A percentile compares a stretch with the other conserved stretches of the same genome.
phyloP scores from a whole-genome alignment of 139 green algal genomes.

The Coccomyxa sp. region DNA sequence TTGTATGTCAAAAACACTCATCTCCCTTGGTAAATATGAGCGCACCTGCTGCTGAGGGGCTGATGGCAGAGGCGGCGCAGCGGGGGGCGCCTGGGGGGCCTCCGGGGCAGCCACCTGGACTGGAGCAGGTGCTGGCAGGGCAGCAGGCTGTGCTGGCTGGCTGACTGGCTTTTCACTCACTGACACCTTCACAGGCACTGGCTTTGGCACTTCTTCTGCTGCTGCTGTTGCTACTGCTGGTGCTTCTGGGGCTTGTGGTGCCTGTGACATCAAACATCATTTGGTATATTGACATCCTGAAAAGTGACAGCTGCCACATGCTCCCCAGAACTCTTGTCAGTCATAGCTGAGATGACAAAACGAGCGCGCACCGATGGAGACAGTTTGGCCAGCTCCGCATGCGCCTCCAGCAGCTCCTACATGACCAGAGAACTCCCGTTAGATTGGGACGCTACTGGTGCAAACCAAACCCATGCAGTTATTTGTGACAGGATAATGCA shows the following conservation, averaged over 20 bases:
- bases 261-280: not conserved
- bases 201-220: not conserved
- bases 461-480: not conserved
- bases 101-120: not conserved
- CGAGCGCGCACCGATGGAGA: conserved; percentile 8
- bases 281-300: not conserved
- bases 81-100: not conserved
- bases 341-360: too few relatives aligned
- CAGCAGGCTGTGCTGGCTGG: not conserved
- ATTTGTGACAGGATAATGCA: too few relatives aligned
- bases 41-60: not conserved
- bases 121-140: conserved; percentile 6
- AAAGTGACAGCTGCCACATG: too few relatives aligned
- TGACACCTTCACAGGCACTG: not conserved
- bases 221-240: not conserved
- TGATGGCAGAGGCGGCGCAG: conserved; percentile 9
- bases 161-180: not conserved
- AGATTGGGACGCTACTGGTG: not conserved
- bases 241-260: not conserved
- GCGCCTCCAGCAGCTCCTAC: conserved; percentile 44
- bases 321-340: too few relatives aligned
- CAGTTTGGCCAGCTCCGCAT: conserved; percentile 46
- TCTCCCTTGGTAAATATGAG: too few relatives aligned
- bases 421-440: not conserved
- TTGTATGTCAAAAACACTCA: not conserved